Evolutionary conservation across 2,329 filamentous ascomycete species (phyloP), one percentile per base, ranked within the genome.

Genomic region (Penicillium sp.): DNA sequence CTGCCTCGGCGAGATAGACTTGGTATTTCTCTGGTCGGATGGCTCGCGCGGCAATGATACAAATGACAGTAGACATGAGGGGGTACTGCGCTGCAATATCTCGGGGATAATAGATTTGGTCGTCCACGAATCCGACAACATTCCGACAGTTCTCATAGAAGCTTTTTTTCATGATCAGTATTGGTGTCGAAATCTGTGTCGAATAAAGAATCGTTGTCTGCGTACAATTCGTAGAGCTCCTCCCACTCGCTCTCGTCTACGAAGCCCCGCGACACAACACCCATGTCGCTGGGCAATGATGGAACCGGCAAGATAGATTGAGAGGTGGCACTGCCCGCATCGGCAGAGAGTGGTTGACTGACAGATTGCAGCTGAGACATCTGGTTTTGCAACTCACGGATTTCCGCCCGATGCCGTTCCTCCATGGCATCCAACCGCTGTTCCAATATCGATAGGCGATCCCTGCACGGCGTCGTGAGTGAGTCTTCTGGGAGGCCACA

Each of bases 191-290:
- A 26, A 26, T 26, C 26, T 26, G 26, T 26, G 26, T 26, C 2
- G 26, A 26, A 26, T 26, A 26, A 6, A 35, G 7, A 9, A 35
- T 13, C 8, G 8, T 35, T 13, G 31, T 35, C 8, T 35, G 31
- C 56, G 47, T 29, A 59, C 56, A 59, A 59, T 13, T 52, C 15
- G 23, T 59, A 53, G 35, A 59, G 48, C n/a, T 59, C 49, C 19
- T 53, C 49, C 56, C 56, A 59, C 30, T 59, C 56, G 29, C 11
- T 30, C 29, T 53, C 48, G n/a, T 21, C 53, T 13, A 59, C 48
- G 7, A 47, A 17, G 5, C 56, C 56, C 11, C 38, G 41, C 21
- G 30, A n/a, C 15, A 59, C 56, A 7, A 59, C 47, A 21, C 53
- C 56, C 23, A 13, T 9, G 21, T 23, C 19, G 4, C 46, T 6